Conservation (phyloP, 805 yeast genomes). For the Starmerella apicola region DNA sequence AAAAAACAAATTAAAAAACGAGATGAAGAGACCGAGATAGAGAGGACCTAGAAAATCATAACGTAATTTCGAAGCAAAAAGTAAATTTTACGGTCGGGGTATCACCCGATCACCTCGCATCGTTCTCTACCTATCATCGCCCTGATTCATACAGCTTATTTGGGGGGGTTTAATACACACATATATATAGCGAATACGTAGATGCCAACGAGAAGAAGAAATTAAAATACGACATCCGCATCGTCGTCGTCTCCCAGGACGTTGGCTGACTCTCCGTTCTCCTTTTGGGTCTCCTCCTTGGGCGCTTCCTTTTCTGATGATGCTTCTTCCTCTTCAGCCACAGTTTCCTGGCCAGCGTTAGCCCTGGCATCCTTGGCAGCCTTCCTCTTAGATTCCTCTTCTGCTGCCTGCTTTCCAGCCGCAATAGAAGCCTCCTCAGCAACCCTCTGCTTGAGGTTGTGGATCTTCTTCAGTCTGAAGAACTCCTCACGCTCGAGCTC, state of each 20-base stretch:
- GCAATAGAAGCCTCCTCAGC: constrained; percentile 22
- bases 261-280: background rate
- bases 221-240: constrained; percentile 19
- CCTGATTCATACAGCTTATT: no score
- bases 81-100: no score
- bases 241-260: constrained; percentile 14
- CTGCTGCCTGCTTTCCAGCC: constrained; percentile 5
- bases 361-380: constrained; percentile 20
- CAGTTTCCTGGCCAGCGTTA: constrained; percentile 34
- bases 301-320: constrained; percentile 15
- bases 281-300: constrained; percentile 1
- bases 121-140: no score
- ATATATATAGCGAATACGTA: no score
- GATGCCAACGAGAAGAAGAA: no score
- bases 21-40: no score
- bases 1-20: no score
- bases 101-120: no score
- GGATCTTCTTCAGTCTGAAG: constrained; percentile 90
- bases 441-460: constrained; percentile 81
- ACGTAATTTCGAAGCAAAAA: no score
- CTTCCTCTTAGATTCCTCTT: constrained; percentile 4
- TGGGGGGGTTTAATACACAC: no score
- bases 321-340: background rate
- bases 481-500: constrained; percentile 98
- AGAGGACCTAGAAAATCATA: no score